Evolutionary conservation across 768 basidiomycete species (phyloP), one percentile per base, ranked within the genome.

Genomic region (Astraeus odoratus): DNA sequence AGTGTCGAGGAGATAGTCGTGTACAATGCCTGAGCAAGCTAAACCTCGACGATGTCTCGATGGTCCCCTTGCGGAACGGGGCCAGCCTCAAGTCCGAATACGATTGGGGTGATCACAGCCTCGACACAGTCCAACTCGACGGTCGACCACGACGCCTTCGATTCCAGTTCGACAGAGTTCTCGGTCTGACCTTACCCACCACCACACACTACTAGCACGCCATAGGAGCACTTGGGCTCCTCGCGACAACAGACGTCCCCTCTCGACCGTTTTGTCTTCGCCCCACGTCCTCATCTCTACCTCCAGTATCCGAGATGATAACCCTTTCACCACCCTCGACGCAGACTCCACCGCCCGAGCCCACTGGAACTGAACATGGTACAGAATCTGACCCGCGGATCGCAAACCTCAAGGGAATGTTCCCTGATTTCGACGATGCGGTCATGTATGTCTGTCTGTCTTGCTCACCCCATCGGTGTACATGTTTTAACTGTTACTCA

Each of bases 391-490:
- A 83, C 63, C 74, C 79, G 1, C 66, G 70, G n/a, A 62, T 84
- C 35, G 67, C 73, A 8, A 65, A 67, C 0, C 67, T 89, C 38
- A 75, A 73, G 37, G 75, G 72, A 7, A 81, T 89, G 73, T 90
- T 90, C 60, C 87, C 87, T 5, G 82, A 83, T 61, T 88, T 87
- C 53, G 87, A 91, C 49, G 76, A 81, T 40, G 57, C 71, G n/a
- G 67, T 89, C 40, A 65, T 91, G 81, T 83, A 55, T 40, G 78
- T 29, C 25, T 5, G 23, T 8, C 19, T n/a, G n/a, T n/a, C n/a
- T n/a, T n/a, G n/a, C 4, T 36, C 19, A 47, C 24, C 39, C 39
- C 10, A 25, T 33, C 26, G 44, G 22, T 24, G 23, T 20, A 8
- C 40, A 8, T 39, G 23, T 33, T 16, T n/a, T 26, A 9, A 22